These are phyloP conservation scores for Leccinum imitatum DNA, from an alignment of 768 basidiomycete genomes.

Conservation along the genomic window DNA sequence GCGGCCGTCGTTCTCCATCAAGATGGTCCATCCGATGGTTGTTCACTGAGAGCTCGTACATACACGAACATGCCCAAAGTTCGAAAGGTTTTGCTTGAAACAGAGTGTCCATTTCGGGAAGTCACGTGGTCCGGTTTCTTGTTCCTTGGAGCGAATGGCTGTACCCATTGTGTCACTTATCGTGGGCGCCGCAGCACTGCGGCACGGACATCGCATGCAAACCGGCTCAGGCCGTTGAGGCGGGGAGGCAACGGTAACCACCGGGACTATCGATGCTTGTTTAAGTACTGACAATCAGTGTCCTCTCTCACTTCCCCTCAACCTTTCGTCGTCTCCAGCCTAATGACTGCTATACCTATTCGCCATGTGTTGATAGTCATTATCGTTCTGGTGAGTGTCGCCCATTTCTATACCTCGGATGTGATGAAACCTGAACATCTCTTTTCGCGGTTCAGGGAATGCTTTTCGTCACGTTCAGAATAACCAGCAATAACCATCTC, in stretches of 20 bases:
- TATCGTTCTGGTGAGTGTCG: constrained; percentile 21
- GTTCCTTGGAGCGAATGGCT: too few species aligned
- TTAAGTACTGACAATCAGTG: neutral
- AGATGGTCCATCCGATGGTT: too few species aligned
- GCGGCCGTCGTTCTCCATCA: too few species aligned
- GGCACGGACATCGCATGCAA: neutral
- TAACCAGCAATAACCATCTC: neutral
- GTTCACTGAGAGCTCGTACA: too few species aligned
- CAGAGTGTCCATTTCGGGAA: too few species aligned
- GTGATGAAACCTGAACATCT: neutral
- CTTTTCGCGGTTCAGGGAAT: constrained; percentile 6
- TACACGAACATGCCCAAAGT: too few species aligned
- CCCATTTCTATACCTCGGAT: neutral
- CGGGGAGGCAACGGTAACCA: neutral
- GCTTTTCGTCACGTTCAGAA: constrained; percentile 15
- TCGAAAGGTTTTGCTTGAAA: too few species aligned
- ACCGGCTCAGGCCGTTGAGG: neutral
- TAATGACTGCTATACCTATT: constrained; percentile 19
- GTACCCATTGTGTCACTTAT: too few species aligned
- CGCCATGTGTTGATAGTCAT: constrained; percentile 21
- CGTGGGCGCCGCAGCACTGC: neutral
- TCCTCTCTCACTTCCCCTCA: neutral
- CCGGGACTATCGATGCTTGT: neutral
- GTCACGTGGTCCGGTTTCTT: too few species aligned
- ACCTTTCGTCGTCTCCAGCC: neutral